Evolutionary conservation across 2,329 filamentous ascomycete species (phyloP).

Genomic region (Stemphylium vesicarium): DNA sequence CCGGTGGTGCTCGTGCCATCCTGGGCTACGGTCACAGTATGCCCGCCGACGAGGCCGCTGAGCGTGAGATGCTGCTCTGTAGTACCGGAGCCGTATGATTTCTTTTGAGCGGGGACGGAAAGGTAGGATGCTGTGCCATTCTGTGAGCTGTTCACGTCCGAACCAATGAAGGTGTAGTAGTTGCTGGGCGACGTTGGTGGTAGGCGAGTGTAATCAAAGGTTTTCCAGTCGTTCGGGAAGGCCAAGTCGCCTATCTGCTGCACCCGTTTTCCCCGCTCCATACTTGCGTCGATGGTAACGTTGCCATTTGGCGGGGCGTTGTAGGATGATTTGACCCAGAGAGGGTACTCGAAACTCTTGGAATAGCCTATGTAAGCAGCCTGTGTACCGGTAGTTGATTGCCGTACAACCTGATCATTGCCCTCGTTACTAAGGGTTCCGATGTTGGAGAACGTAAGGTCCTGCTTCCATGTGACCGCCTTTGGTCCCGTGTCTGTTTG

Average conservation of each 20-base stretch:
- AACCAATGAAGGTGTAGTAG: slow-evolving; percentile 42
- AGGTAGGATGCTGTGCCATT: slow-evolving; percentile 65
- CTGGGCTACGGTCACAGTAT: slow-evolving; percentile 13
- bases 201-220: slow-evolving; percentile 54
- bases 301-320: slow-evolving; percentile 49
- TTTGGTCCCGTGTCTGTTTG: slow-evolving; percentile 55
- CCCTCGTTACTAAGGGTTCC: slow-evolving; percentile 63
- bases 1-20: slow-evolving; percentile 4
- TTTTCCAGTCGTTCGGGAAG: slow-evolving; percentile 67
- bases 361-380: slow-evolving; percentile 45
- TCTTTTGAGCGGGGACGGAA: slow-evolving; percentile 54
- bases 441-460: slow-evolving; percentile 62
- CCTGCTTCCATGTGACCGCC: slow-evolving; percentile 64
- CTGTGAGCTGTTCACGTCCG: slow-evolving; percentile 59
- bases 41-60: slow-evolving; percentile 49
- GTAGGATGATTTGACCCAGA: slow-evolving; percentile 63
- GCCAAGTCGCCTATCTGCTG: slow-evolving; percentile 55
- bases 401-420: slow-evolving; percentile 60
- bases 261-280: slow-evolving; percentile 59
- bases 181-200: slow-evolving; percentile 10
- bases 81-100: slow-evolving; percentile 60
- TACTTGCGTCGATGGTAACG: slow-evolving; percentile 54
- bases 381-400: slow-evolving; percentile 60
- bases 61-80: slow-evolving; percentile 65
- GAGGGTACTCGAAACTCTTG: slow-evolving; percentile 64